Conservation (phyloP, 2,329 filamentous ascomycete genomes). For the Keithomyces neogunnii region DNA sequence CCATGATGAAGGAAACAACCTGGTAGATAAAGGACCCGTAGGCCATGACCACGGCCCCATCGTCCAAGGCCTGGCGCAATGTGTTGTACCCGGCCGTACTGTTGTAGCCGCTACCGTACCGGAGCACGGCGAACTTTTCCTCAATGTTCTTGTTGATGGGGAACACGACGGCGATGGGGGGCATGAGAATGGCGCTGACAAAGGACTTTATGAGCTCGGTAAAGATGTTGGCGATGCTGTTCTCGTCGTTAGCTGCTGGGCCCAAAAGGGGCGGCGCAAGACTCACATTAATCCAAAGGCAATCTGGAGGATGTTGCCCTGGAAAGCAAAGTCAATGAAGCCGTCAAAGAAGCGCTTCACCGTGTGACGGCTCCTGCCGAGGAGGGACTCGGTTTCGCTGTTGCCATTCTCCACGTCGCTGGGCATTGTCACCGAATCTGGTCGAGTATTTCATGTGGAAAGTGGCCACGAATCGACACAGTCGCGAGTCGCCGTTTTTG, state of each 20-base stretch:
- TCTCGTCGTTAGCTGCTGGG: too few relatives aligned
- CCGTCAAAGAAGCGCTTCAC: conserved; percentile 48
- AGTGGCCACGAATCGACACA: too few relatives aligned
- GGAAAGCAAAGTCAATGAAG: conserved; percentile 64
- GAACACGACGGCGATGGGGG: conserved; percentile 58
- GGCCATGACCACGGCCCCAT: conserved; percentile 64
- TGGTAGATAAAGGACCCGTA: conserved; percentile 64
- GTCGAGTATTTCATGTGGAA: too few relatives aligned
- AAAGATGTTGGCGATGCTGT: conserved; percentile 60
- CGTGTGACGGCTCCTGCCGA: conserved; percentile 36
- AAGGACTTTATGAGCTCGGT: conserved; percentile 64
- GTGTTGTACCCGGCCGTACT: conserved; percentile 57
- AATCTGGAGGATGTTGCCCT: conserved; percentile 68
- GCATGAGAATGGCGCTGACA: conserved; percentile 62
- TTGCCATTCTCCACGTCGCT: conserved; percentile 1
- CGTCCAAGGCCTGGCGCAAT: conserved; percentile 56
- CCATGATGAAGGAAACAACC: conserved; percentile 54
- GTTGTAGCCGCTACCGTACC: conserved; percentile 45
- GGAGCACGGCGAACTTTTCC: conserved; percentile 63
- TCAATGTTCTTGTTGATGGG: conserved; percentile 64
- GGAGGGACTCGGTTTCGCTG: conserved; percentile 29
- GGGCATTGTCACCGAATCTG: not conserved
- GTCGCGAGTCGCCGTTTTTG: too few relatives aligned
- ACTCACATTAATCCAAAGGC: conserved; percentile 65
- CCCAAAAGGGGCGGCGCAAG: too few relatives aligned